Base-by-base conservation (phyloP, 2,329 filamentous ascomycete species). In the Catunica adiposa region DNA sequence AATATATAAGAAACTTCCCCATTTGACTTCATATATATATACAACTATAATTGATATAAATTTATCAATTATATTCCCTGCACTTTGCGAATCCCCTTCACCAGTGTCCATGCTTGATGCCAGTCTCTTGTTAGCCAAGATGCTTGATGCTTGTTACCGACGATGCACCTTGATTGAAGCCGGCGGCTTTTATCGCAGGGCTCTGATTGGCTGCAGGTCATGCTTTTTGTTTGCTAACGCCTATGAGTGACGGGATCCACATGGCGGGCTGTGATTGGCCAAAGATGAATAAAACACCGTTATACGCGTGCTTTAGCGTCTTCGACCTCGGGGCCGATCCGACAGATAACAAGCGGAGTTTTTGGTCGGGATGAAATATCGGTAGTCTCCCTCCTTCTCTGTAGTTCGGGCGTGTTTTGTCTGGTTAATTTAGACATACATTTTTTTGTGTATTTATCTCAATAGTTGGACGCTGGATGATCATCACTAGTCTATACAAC, bases 131-230 rank as follows among this genome's bases (percentile, higher is more conserved):
- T 3, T 4, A n/a, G 15, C 40, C n/a, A 44, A 44, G 40, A 44
- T 44, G 17, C 17, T 44, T n/a, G 1, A 44, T 44, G 40, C 40
- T 44, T 44, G 40, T n/a, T 44, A n/a, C 9, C 17, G 17, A 17
- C 11, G 4, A n/a, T 44, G 40, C 11, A 22, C 15, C 40, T 22
- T 44, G 40, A 44, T 44, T 44, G 40, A 44, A 44, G 11, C 40
- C 40, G 40, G 40, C 11, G 25, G 38, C 22, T 31, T 40, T 54
- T 54, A 54, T 54, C 52, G 52, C 38, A 47, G 52, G 3, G 25
- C n/a, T 25, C 52, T 47, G 14, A 54, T 54, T 54, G 52, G 52
- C 52, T 34, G 25, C 1, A 25, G 20, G 8, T n/a, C 2, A 3
- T 44, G 20, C 40, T 44, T 44, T 44, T n/a, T 3, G 40, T 15